These are phyloP conservation scores for Aspergillus transmontanensis DNA, from an alignment of 2,329 filamentous ascomycete species.

Conservation along the genomic window DNA sequence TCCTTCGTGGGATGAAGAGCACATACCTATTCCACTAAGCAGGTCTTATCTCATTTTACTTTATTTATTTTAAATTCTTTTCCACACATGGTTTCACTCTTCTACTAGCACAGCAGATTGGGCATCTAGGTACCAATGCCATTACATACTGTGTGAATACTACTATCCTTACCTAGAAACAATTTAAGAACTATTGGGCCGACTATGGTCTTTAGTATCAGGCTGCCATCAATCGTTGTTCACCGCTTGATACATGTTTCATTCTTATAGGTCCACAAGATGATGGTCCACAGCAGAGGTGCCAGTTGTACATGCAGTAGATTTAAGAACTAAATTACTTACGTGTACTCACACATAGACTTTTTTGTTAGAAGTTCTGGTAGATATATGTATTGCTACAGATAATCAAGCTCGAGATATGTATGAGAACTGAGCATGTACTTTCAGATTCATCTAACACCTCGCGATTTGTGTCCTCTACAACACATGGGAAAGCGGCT, in stretches of 20 bases:
- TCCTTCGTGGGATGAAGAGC: no score
- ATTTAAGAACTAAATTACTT: background rate
- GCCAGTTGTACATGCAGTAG: constrained; percentile 17
- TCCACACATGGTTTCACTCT: constrained; percentile 1
- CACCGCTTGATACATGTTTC: constrained; percentile 18
- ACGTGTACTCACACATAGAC: background rate
- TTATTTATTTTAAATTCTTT: background rate
- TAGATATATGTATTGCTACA: background rate
- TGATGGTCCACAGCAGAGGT: constrained; percentile 4
- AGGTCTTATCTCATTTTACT: background rate
- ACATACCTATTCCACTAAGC: background rate
- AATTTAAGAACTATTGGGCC: constrained; percentile 2
- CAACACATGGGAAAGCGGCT: background rate
- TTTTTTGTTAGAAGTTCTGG: background rate
- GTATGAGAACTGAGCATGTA: background rate
- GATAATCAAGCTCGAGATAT: background rate
- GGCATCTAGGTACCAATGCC: constrained; percentile 9
- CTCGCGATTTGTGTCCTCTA: background rate
- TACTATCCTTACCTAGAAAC: background rate
- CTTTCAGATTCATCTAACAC: background rate
- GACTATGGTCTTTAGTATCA: background rate
- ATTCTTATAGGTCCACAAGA: constrained; percentile 18
- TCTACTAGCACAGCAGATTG: constrained; percentile 6
- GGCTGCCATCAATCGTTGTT: background rate
- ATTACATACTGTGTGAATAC: background rate